A percentile compares a stretch with the other conserved stretches of the same genome.
phyloP scores from a whole-genome alignment of 1,284 basidiomycete species.

The Pseudozyma sp. region DNA sequence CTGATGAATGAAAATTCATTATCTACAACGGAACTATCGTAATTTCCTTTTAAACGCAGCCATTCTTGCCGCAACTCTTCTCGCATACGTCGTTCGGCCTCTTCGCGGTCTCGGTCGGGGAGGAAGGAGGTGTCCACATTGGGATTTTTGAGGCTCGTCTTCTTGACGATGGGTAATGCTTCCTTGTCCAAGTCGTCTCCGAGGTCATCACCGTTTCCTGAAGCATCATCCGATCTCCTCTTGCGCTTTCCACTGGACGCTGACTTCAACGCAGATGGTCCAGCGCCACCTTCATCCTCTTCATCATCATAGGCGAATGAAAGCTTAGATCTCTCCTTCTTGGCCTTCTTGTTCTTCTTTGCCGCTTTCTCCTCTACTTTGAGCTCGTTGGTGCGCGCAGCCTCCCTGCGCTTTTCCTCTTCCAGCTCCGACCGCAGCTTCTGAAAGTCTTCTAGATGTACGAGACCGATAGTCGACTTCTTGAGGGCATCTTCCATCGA shows the following conservation, averaged over 20 bases:
- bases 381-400: slow-evolving; percentile 73
- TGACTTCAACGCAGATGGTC: slow-evolving; percentile 34
- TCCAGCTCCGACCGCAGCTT: slow-evolving; percentile 84
- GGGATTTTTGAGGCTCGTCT: slow-evolving; percentile 84
- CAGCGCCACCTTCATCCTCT: slow-evolving; percentile 36
- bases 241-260: slow-evolving; percentile 48
- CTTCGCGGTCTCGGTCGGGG: slow-evolving; percentile 94
- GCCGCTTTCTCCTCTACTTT: slow-evolving; percentile 32
- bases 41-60: too few relatives aligned
- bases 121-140: slow-evolving; percentile 97
- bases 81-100: slow-evolving; percentile 85
- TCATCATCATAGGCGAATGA: slow-evolving; percentile 77
- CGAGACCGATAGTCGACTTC: slow-evolving; percentile 91
- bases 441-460: slow-evolving; percentile 87
- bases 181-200: slow-evolving; percentile 2
- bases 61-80: slow-evolving; percentile 91
- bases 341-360: slow-evolving; percentile 81
- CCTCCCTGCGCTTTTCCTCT: slow-evolving; percentile 89
- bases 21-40: too few relatives aligned
- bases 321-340: slow-evolving; percentile 85
- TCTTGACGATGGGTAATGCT: slow-evolving; percentile 72
- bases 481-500: slow-evolving; percentile 94
- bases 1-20: too few relatives aligned
- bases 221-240: slow-evolving; percentile 34
- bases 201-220: slow-evolving; percentile 12